phyloP scores from a whole-genome alignment of 371 early-diverging fungal species.

The Mortierella sp. region DNA sequence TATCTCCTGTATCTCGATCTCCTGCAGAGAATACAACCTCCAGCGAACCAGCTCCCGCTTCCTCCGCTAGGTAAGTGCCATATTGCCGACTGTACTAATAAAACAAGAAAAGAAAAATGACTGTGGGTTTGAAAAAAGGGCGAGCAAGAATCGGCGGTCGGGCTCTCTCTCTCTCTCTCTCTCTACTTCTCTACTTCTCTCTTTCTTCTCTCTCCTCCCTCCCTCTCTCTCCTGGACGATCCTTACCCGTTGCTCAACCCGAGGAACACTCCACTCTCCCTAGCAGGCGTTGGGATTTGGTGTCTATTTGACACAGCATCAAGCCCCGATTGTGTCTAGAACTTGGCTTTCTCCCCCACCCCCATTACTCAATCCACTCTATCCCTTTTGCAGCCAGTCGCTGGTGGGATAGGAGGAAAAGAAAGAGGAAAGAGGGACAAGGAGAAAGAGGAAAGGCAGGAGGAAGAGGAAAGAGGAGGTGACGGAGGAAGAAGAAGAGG shows the following conservation, averaged over 20 bases:
- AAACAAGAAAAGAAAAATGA: background rate
- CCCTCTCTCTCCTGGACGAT: no score
- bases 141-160: no score
- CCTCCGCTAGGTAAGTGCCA: constrained; percentile 35
- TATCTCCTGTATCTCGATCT: constrained; percentile 49
- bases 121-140: background rate
- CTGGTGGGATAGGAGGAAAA: background rate
- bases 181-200: background rate
- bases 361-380: no score
- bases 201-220: background rate
- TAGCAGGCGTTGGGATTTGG: background rate
- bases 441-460: background rate
- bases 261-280: background rate
- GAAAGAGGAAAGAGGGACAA: background rate
- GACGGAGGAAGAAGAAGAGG: background rate
- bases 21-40: constrained; percentile 32
- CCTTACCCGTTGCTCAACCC: background rate
- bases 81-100: background rate
- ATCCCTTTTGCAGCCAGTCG: no score
- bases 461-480: background rate
- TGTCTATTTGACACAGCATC: background rate
- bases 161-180: background rate
- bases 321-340: no score
- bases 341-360: no score
- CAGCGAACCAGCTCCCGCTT: constrained; percentile 21